Evolutionary conservation across 2,329 filamentous ascomycete genomes (phyloP).

Genomic region (Aurifilum marmelostoma): DNA sequence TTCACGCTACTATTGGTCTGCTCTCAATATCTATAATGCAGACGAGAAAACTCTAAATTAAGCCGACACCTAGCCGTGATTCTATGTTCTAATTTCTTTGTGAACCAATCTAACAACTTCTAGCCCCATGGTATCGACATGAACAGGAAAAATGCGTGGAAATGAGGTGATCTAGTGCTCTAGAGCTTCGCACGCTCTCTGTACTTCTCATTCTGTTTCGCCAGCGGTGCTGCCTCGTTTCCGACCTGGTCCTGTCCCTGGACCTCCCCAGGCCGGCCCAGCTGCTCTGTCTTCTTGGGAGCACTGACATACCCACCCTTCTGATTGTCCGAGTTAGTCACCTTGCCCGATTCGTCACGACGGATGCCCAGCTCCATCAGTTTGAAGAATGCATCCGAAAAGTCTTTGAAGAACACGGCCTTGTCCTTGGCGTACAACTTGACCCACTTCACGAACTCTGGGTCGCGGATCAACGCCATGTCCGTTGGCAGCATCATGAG

Average conservation of each 20-base stretch:
- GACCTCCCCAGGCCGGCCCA: slow-evolving; percentile 39
- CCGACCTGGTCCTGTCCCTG: slow-evolving; percentile 36
- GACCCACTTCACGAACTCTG: slow-evolving; percentile 58
- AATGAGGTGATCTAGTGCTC: not conserved
- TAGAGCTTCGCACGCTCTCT: slow-evolving; percentile 45
- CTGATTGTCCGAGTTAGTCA: slow-evolving; percentile 60
- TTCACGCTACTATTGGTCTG: no score
- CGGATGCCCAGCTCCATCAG: slow-evolving; percentile 63
- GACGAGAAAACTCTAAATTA: not conserved
- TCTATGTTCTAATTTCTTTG: slow-evolving; percentile 1
- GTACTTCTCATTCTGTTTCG: slow-evolving; percentile 42
- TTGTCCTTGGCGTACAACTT: slow-evolving; percentile 63
- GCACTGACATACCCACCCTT: slow-evolving; percentile 45
- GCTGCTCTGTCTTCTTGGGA: slow-evolving; percentile 38
- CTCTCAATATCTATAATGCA: not conserved
- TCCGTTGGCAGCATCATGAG: slow-evolving; percentile 71
- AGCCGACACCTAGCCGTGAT: not conserved
- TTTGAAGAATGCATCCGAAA: slow-evolving; percentile 61
- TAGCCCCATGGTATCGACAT: not conserved
- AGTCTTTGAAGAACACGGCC: slow-evolving; percentile 64
- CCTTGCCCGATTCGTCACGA: slow-evolving; percentile 54
- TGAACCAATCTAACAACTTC: slow-evolving; percentile 8
- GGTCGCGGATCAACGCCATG: slow-evolving; percentile 59
- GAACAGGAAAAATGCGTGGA: no score
- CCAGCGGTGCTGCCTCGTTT: slow-evolving; percentile 46